Evolutionary conservation across 2,329 filamentous ascomycete species (phyloP), one percentile per base, ranked within the genome.

Genomic region (Thelonectria discophora): DNA sequence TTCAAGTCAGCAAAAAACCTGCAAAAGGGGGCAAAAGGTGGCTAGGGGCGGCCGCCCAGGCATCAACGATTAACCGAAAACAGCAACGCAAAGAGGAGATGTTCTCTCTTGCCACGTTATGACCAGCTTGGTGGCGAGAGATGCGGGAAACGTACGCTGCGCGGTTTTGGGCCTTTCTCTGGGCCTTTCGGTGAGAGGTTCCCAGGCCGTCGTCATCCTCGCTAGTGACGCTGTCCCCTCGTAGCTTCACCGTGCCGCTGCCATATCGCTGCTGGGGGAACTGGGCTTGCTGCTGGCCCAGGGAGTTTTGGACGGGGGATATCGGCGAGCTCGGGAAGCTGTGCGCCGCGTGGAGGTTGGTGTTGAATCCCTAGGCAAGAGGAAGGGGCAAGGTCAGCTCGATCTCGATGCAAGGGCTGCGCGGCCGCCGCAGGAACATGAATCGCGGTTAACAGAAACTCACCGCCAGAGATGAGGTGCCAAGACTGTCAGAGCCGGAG

Each of bases 121-220:
- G 42, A 18, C 17, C 18, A 17, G 43, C 21, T 34, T 15, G 21
- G 9, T 30, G 32, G 5, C 45, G 17, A n/a, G 27, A 2, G 27
- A 30, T 13, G 37, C 24, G 30, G 46, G 24, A 13, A 50, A 85
- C 85, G 65, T 80, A 88, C 86, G 86, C 86, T 66, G 85, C 84
- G 66, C 86, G 80, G 66, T 88, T 88, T 73, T 88, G 86, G 47
- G 84, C 85, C 71, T 88, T 88, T 63, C 86, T 80, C 69, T 83
- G 79, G 10, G 82, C 84, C 71, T 88, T 88, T 63, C 86, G 80
- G 69, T 87, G 84, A 5, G 84, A 84, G 0, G 85, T 85, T 21
- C 83, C 86, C 69, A 86, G 55, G 55, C 82, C 77, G 47, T 84
- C 85, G 34, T 84, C 85, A 13, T 86, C 85, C 39, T 86, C 86